Percentiles rank a stretch among this genome's conserved stretches.
Evolutionary conservation across 1,284 basidiomycete genomes (phyloP).

Genomic region (Leccinum pallidistipes): DNA sequence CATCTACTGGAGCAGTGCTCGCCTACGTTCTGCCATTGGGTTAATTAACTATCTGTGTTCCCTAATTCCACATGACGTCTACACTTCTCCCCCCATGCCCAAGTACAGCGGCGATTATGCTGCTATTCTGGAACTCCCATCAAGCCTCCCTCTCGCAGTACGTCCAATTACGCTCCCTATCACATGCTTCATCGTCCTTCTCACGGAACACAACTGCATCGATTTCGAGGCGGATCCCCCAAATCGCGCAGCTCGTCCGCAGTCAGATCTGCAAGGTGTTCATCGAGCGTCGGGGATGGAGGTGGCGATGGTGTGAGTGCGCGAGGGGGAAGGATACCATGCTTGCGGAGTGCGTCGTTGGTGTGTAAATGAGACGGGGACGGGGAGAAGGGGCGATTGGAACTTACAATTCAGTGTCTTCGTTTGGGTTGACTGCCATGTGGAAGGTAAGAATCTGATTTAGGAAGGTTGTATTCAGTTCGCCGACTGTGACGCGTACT

Average conservation of each 20-base stretch:
- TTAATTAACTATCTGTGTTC: slow-evolving; percentile 73
- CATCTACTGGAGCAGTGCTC: slow-evolving; percentile 69
- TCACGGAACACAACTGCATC: slow-evolving; percentile 46
- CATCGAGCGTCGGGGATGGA: slow-evolving; percentile 60
- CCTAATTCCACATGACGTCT: slow-evolving; percentile 70
- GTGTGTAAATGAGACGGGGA: slow-evolving; percentile 41
- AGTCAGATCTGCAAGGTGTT: slow-evolving; percentile 64
- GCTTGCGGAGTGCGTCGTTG: slow-evolving; percentile 89
- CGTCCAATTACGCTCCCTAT: slow-evolving; percentile 36
- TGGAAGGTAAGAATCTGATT: slow-evolving; percentile 16
- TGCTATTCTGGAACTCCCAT: slow-evolving; percentile 62
- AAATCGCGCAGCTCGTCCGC: slow-evolving; percentile 63
- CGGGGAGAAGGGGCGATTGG: background rate
- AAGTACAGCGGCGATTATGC: slow-evolving; percentile 61
- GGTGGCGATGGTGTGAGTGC: slow-evolving; percentile 74
- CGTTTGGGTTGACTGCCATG: slow-evolving; percentile 76
- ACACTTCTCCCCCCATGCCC: slow-evolving; percentile 59
- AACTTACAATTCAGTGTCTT: slow-evolving; percentile 92
- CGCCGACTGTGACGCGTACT: slow-evolving; percentile 25
- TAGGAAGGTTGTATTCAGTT: slow-evolving; percentile 35
- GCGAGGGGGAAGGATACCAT: slow-evolving; percentile 85
- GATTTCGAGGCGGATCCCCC: slow-evolving; percentile 43
- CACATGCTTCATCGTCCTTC: slow-evolving; percentile 63
- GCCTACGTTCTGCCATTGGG: slow-evolving; percentile 71
- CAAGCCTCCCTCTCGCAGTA: slow-evolving; percentile 60